Conservation (phyloP, 129 eudicot species). For the Artemisia argyi region DNA sequence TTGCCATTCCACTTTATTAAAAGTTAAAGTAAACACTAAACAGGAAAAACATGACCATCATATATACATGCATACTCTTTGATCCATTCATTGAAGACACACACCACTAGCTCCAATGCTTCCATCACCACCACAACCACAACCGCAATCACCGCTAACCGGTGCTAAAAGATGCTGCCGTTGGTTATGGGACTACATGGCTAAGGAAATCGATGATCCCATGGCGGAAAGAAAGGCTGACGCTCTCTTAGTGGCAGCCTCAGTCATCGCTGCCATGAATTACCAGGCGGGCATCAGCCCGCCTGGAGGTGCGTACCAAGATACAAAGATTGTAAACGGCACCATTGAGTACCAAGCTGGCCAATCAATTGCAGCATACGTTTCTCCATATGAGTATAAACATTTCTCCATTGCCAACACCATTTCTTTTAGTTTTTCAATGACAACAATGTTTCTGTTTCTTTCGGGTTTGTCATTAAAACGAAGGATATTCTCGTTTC, state of each 20-base stretch:
- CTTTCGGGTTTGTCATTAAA: slow-evolving; percentile 39
- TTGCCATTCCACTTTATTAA: background rate
- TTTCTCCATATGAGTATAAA: slow-evolving; percentile 18
- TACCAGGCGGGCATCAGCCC: slow-evolving; percentile 30
- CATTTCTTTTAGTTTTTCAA: slow-evolving; percentile 32
- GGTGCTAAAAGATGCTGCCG: background rate
- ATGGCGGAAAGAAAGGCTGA: slow-evolving; percentile 22
- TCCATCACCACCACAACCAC: slow-evolving; percentile 9
- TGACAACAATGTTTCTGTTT: slow-evolving; percentile 43
- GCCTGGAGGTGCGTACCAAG: slow-evolving; percentile 18
- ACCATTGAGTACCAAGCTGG: slow-evolving; percentile 22
- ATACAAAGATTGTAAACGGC: slow-evolving; percentile 1
- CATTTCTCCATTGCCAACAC: slow-evolving; percentile 29
- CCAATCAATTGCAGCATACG: slow-evolving; percentile 26
- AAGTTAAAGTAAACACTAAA: background rate
- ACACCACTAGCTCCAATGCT: slow-evolving; percentile 15
- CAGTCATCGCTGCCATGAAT: slow-evolving; percentile 16
- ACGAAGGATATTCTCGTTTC: slow-evolving; percentile 22
- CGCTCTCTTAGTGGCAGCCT: slow-evolving; percentile 14
- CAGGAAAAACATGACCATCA: background rate
- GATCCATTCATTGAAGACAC: background rate
- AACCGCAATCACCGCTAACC: background rate
- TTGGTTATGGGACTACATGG: background rate
- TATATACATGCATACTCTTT: background rate
- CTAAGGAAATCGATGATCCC: slow-evolving; percentile 17